Conservation (phyloP, 2,329 filamentous ascomycete species). For the Colletotrichum gigasporum region DNA sequence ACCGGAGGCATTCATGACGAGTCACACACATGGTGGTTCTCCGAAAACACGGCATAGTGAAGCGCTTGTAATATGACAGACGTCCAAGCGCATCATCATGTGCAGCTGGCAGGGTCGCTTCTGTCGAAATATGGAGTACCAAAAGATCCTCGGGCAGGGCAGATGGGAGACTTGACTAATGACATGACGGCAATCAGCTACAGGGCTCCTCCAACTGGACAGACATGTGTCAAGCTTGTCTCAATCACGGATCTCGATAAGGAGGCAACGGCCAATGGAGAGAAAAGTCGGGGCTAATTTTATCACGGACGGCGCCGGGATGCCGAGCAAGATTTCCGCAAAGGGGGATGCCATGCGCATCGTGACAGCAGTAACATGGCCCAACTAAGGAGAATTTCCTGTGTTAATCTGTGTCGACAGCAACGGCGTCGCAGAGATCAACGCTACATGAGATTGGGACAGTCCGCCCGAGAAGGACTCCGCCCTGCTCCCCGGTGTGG, state of each 20-base stretch:
- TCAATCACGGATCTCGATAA: neutral
- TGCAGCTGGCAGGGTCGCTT: conserved; percentile 10
- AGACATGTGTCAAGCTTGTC: conserved; percentile 5
- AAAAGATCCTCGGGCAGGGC: neutral
- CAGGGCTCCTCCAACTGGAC: neutral
- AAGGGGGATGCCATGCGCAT: neutral
- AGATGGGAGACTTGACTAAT: neutral
- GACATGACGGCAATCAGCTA: neutral
- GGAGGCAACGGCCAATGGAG: neutral
- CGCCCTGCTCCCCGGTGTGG: neutral
- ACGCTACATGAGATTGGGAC: conserved; percentile 7
- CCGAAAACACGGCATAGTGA: neutral
- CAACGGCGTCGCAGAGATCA: neutral
- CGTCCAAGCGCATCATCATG: conserved; percentile 12
- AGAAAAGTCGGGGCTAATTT: neutral
- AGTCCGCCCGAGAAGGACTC: neutral
- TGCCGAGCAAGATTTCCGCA: neutral
- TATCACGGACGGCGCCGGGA: neutral
- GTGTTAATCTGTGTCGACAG: neutral
- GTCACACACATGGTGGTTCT: neutral
- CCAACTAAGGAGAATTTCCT: neutral
- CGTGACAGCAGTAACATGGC: neutral
- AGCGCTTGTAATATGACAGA: conserved; percentile 9
- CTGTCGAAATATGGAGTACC: conserved; percentile 2
- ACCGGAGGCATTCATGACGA: neutral